Base-by-base conservation (phyloP, 352 stramenopile genomes). In the Phytophthora foliorum region DNA sequence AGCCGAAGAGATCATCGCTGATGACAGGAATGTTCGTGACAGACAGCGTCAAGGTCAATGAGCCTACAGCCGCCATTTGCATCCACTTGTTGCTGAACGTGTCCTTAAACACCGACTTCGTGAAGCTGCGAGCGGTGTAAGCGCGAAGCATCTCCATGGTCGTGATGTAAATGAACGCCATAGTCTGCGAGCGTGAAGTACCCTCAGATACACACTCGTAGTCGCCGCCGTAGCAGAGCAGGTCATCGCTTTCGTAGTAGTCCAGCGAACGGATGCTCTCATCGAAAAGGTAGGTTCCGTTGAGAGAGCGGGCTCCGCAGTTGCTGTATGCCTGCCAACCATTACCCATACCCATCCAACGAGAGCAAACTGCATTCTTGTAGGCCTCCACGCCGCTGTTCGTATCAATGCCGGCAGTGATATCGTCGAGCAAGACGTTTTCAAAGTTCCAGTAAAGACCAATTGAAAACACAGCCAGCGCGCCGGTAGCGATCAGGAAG, bases 81-180 rank as follows among this genome's bases (percentile, higher is more conserved):
- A 92, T 91, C 79, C 79, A 92, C 79, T 92, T 92, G 75, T 92
- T 92, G 53, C 79, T 70, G 64, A 91, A 89, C 48, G 89, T 80
- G 56, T 90, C 72, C 36, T 85, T 72, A 62, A 89, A 92, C 9
- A 92, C 74, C 25, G 82, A 88, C 58, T 92, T 90, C 0, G 81
- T 91, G 54, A 92, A 92, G 69, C 82, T 92, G n/a, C 84, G 81
- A 22, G 82, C 84, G 8, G 84, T 92, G 71, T 91, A 92, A 22
- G 84, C 82, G 42, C 84, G 82, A 38, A 92, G 55, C 60, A 92
- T 79, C 48, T 92, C 84, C 82, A 91, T 91, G 13, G 78, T 89
- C 27, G 84, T 92, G 57, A 92, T 90, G 84, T 89, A 91, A 16
- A 91, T 48, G 34, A 92, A 92, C 17, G 82, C 81, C 84, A 91